These are phyloP conservation scores for Aspergillus caelatus DNA, from an alignment of 2,329 filamentous ascomycete species.

Conservation along the genomic window DNA sequence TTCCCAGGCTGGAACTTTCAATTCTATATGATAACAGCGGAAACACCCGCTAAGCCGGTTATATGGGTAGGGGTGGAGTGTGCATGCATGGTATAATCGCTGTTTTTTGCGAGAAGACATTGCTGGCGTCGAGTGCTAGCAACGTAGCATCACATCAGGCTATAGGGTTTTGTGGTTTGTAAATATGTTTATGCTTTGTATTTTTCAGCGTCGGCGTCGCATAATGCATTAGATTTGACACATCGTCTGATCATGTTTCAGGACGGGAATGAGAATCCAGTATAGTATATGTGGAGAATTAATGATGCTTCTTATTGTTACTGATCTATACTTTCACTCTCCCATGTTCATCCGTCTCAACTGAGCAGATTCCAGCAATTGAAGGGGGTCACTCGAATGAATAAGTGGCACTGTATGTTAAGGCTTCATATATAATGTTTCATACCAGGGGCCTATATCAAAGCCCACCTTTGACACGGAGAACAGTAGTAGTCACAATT, in stretches of 20 bases:
- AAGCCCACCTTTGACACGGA: too few relatives aligned
- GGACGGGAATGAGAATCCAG: background rate
- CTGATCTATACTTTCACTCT: background rate
- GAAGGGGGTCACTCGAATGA: background rate
- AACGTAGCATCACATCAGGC: background rate
- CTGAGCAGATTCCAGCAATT: background rate
- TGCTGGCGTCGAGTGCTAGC: conserved; percentile 1
- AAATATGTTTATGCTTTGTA: conserved; percentile 18
- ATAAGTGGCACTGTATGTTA: background rate
- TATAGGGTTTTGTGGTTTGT: background rate
- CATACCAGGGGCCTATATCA: background rate
- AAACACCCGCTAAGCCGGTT: background rate
- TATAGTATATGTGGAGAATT: background rate
- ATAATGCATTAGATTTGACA: conserved; percentile 15
- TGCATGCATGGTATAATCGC: conserved; percentile 9
- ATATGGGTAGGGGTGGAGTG: background rate
- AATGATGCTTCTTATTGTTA: background rate
- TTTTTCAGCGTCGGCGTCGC: conserved; percentile 25
- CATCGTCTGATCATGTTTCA: background rate
- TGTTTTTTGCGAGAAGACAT: conserved; percentile 1
- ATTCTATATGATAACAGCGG: conserved; percentile 6
- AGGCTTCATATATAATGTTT: background rate
- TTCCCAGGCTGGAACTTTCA: conserved; percentile 27
- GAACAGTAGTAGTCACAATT: too few relatives aligned
- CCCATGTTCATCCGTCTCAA: background rate